Conservation (phyloP, 2,329 filamentous ascomycete species). For the Neonectria faginata region DNA sequence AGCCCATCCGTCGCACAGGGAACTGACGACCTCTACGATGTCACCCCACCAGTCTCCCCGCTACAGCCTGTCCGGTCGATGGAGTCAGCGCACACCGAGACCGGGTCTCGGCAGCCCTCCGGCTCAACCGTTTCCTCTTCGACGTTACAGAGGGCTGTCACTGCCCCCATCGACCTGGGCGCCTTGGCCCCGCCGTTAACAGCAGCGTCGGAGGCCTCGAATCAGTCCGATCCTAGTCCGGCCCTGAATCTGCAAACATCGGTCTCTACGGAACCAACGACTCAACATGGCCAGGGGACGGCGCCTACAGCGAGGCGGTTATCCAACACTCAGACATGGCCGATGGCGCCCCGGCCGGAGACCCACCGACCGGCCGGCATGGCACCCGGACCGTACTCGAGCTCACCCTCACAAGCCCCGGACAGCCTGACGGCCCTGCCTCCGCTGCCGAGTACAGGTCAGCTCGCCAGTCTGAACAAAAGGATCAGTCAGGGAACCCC, state of each 20-base stretch:
- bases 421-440: slow-evolving; percentile 53
- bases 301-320: slow-evolving; percentile 45
- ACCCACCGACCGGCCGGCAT: slow-evolving; percentile 35
- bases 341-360: slow-evolving; percentile 49
- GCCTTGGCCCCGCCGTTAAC: slow-evolving; percentile 22
- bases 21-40: slow-evolving; percentile 59
- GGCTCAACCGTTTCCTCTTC: slow-evolving; percentile 35
- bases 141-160: slow-evolving; percentile 24
- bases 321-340: slow-evolving; percentile 61
- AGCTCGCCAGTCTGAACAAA: slow-evolving; percentile 53
- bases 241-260: slow-evolving; percentile 47
- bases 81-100: slow-evolving; percentile 17
- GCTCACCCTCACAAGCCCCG: slow-evolving; percentile 50
- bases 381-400: slow-evolving; percentile 54
- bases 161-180: slow-evolving; percentile 28
- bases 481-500: slow-evolving; percentile 54
- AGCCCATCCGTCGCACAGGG: slow-evolving; percentile 46
- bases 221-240: slow-evolving; percentile 26
- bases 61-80: slow-evolving; percentile 25
- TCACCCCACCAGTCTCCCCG: slow-evolving; percentile 60
- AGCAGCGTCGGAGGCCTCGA: slow-evolving; percentile 22
- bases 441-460: slow-evolving; percentile 54
- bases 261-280: slow-evolving; percentile 40
- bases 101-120: slow-evolving; percentile 27
- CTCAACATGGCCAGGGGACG: slow-evolving; percentile 22